A percentile compares a stretch with the other conserved stretches of the same genome.
phyloP scores from a whole-genome alignment of 495 filamentous ascomycete genomes.

The Lentithecium fluviatile region DNA sequence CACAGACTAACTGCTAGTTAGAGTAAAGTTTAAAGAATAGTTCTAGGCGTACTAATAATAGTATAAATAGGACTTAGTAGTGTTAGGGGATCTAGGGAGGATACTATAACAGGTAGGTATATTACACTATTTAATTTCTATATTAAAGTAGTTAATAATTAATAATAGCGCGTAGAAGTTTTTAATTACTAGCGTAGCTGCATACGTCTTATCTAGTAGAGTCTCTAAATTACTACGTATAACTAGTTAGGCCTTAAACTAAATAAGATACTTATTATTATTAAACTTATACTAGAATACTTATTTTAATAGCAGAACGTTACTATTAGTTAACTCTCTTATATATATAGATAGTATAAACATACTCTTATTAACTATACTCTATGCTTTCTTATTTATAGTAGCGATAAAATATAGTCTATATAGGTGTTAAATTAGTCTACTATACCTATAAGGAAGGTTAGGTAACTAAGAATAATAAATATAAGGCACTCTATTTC shows the following conservation, averaged over 20 bases:
- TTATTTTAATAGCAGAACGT: slow-evolving; percentile 27
- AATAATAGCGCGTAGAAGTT: slow-evolving; percentile 11
- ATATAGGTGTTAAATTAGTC: too few species aligned
- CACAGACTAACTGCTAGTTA: too few species aligned
- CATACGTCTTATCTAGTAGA: slow-evolving; percentile 8
- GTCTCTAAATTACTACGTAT: slow-evolving; percentile 19
- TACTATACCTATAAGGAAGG: too few species aligned
- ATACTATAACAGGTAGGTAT: too few species aligned
- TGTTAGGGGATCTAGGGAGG: too few species aligned
- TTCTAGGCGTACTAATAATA: too few species aligned
- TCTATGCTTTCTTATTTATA: too few species aligned
- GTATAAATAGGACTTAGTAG: too few species aligned
- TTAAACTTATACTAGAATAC: slow-evolving; percentile 29
- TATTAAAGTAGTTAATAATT: slow-evolving; percentile 3
- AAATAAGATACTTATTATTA: slow-evolving; percentile 14
- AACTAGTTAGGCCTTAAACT: slow-evolving; percentile 18
- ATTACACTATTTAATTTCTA: slow-evolving; percentile 14
- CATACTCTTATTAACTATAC: neutral
- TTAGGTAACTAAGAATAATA: too few species aligned
- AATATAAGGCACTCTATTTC: too few species aligned
- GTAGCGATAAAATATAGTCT: too few species aligned
- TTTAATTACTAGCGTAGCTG: slow-evolving; percentile 14
- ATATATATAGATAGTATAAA: slow-evolving; percentile 1
- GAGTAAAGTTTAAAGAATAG: too few species aligned
- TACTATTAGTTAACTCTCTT: neutral